Evolutionary conservation across 1,284 basidiomycete genomes (phyloP).

Genomic region (Cutaneotrichosporon sp.): DNA sequence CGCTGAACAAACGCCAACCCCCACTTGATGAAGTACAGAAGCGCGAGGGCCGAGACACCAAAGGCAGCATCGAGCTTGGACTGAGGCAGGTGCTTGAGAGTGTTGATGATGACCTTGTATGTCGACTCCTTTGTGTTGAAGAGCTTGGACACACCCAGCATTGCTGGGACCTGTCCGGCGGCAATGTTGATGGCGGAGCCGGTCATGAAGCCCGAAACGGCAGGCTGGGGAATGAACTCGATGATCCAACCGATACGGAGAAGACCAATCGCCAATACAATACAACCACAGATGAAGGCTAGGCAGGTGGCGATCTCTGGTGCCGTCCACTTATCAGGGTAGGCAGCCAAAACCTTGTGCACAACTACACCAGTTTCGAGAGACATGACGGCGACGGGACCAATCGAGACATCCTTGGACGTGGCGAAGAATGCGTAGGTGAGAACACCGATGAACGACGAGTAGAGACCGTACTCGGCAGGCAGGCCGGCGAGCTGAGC

Average conservation of each 20-base stretch:
- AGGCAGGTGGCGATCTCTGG: slow-evolving; percentile 81
- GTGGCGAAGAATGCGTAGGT: slow-evolving; percentile 61
- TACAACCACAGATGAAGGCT: slow-evolving; percentile 86
- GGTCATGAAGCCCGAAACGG: slow-evolving; percentile 80
- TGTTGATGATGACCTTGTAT: slow-evolving; percentile 91
- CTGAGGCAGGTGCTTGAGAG: slow-evolving; percentile 69
- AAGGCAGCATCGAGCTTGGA: slow-evolving; percentile 83
- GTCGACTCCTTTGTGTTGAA: slow-evolving; percentile 79
- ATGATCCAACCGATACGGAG: slow-evolving; percentile 90
- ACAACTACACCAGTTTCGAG: slow-evolving; percentile 79
- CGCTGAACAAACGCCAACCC: slow-evolving; percentile 61
- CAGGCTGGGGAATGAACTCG: slow-evolving; percentile 78
- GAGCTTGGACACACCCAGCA: slow-evolving; percentile 74
- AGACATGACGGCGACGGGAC: slow-evolving; percentile 97
- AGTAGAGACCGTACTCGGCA: slow-evolving; percentile 89
- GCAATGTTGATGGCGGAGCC: slow-evolving; percentile 87
- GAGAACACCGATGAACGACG: slow-evolving; percentile 78
- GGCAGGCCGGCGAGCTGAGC: slow-evolving; percentile 77
- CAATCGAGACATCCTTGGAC: slow-evolving; percentile 92
- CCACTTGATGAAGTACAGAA: slow-evolving; percentile 72
- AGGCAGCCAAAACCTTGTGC: slow-evolving; percentile 59
- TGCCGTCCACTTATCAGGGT: slow-evolving; percentile 58
- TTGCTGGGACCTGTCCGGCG: slow-evolving; percentile 75
- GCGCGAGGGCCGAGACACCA: slow-evolving; percentile 66
- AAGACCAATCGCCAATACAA: slow-evolving; percentile 89